phyloP scores from a whole-genome alignment of 495 filamentous ascomycete genomes.

The Patellaria atrata region DNA sequence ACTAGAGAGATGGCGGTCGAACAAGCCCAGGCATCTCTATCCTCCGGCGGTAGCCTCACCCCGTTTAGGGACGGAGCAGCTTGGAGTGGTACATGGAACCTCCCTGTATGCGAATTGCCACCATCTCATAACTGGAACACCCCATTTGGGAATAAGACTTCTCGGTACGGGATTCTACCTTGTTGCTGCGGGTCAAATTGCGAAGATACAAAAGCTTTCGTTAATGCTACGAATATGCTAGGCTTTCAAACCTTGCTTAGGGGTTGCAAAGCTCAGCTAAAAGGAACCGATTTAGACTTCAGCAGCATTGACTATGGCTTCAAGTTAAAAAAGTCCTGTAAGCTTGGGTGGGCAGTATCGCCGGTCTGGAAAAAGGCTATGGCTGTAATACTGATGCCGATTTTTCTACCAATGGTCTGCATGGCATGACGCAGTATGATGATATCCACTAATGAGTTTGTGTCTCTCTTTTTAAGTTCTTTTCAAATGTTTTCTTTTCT shows the following conservation, averaged over 20 bases:
- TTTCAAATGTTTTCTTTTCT: no score
- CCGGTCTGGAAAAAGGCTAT: background rate
- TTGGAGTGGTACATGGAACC: conserved; percentile 8
- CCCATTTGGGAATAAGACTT: conserved; percentile 4
- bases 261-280: conserved; percentile 6
- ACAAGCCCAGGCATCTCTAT: background rate
- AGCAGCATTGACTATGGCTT: conserved; percentile 9
- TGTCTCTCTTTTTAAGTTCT: no score
- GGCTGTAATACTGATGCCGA: background rate
- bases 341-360: conserved; percentile 1
- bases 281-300: conserved; percentile 4
- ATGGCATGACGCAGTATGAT: no score
- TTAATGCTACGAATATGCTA: conserved; percentile 5
- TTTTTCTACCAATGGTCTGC: no score
- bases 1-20: conserved; percentile 3
- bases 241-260: conserved; percentile 8
- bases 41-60: conserved; percentile 5
- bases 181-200: conserved; percentile 8
- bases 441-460: no score
- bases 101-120: conserved; percentile 5
- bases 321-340: conserved; percentile 1
- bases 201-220: conserved; percentile 6
- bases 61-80: conserved; percentile 5
- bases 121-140: conserved; percentile 9
- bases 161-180: conserved; percentile 9